A percentile compares a stretch with the other conserved stretches of the same genome.
These are phyloP conservation scores for Pyrenophora seminiperda DNA, from an alignment of 2,329 filamentous ascomycete genomes.

Conservation along the genomic window DNA sequence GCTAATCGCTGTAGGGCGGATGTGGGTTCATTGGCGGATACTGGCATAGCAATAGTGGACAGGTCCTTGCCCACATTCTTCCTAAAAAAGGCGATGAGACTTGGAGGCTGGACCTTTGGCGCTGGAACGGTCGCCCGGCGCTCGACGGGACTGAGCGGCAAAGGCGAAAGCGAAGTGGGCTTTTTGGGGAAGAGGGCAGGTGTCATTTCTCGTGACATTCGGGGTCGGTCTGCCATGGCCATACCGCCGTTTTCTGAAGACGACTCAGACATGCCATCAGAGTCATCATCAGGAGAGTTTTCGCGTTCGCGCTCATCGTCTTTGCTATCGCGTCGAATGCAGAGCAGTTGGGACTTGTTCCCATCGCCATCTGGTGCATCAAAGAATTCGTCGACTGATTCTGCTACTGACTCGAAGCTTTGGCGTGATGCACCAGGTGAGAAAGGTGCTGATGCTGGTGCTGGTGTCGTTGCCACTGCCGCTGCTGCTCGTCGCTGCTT, in stretches of 20 bases:
- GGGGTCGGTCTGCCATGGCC: constrained; percentile 47
- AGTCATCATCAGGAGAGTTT: constrained; percentile 45
- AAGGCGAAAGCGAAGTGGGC: constrained; percentile 75
- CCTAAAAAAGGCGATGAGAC: constrained; percentile 88
- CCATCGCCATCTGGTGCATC: constrained; percentile 72
- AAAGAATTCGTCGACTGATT: constrained; percentile 86
- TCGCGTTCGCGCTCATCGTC: constrained; percentile 54
- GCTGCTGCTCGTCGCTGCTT: constrained; percentile 71
- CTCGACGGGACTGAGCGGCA: constrained; percentile 72
- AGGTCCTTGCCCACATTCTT: constrained; percentile 99
- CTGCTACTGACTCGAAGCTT: constrained; percentile 75
- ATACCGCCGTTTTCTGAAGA: constrained; percentile 62
- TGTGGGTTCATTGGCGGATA: constrained; percentile 90
- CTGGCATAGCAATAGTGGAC: constrained; percentile 96
- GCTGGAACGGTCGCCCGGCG: constrained; percentile 74
- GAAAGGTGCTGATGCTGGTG: constrained; percentile 58
- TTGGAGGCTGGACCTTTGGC: constrained; percentile 80
- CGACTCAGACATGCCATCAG: constrained; percentile 65
- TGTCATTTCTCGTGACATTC: constrained; percentile 39
- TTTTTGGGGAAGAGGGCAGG: constrained; percentile 71
- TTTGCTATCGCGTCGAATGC: constrained; percentile 71
- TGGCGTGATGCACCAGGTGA: constrained; percentile 55
- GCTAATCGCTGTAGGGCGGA: constrained; percentile 87
- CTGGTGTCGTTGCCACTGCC: constrained; percentile 56
- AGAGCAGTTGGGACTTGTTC: constrained; percentile 67